Conservation (phyloP, 106 monocot species). For the Cymbidium sinense region DNA sequence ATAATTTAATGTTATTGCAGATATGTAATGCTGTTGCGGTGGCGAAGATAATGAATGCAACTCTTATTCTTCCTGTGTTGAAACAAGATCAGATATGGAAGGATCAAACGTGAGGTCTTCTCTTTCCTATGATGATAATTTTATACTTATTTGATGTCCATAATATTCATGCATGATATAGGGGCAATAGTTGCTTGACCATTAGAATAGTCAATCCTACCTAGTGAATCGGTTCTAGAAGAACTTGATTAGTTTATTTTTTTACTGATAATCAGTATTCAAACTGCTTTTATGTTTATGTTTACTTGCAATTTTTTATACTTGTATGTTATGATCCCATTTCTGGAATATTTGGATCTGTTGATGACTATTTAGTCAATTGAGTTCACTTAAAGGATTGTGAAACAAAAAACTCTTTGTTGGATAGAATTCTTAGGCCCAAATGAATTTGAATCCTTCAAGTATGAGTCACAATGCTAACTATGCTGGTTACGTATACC, state of each 20-base stretch:
- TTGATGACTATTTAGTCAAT: too few species aligned
- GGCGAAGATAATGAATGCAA: conserved; percentile 97
- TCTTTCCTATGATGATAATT: neutral
- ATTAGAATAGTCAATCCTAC: neutral
- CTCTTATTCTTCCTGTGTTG: conserved; percentile 87
- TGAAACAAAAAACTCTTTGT: too few species aligned
- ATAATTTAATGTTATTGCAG: conserved; percentile 32
- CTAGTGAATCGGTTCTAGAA: neutral
- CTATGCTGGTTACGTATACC: too few species aligned
- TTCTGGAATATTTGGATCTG: too few species aligned
- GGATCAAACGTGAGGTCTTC: conserved; percentile 82
- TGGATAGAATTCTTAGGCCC: too few species aligned
- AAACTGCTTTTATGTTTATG: neutral
- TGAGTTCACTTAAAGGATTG: too few species aligned
- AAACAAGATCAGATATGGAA: conserved; percentile 99
- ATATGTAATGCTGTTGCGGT: conserved; percentile 99
- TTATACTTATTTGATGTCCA: neutral
- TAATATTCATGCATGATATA: neutral
- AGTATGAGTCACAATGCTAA: too few species aligned
- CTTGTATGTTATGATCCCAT: too few species aligned
- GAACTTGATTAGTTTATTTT: neutral
- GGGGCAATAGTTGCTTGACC: neutral
- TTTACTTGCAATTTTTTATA: neutral
- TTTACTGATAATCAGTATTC: neutral
- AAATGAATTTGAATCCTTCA: too few species aligned